Evolutionary conservation across 768 basidiomycete genomes (phyloP).

Genomic region (Kockovaella imperatae): DNA sequence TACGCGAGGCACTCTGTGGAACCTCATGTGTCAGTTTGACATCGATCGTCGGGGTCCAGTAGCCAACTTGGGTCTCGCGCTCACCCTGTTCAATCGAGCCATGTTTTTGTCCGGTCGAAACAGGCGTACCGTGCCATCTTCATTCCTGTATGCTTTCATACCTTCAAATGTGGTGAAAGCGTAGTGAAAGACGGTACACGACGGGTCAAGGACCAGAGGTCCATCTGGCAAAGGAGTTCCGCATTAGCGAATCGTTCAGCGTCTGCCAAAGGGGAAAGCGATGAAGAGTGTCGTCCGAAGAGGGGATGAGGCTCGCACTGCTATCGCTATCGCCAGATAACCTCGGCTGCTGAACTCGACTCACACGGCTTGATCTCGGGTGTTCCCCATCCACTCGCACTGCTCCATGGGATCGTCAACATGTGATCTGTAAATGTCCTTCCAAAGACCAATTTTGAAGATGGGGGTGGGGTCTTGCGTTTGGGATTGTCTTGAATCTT

Average conservation of each 20-base stretch:
- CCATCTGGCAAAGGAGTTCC: slow-evolving; percentile 51
- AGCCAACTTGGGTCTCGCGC: background rate
- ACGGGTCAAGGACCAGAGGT: slow-evolving; percentile 66
- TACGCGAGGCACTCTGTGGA: slow-evolving; percentile 60
- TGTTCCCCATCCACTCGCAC: slow-evolving; percentile 65
- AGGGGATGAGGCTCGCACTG: too few relatives aligned
- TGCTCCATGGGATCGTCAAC: slow-evolving; percentile 69
- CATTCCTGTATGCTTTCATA: slow-evolving; percentile 81
- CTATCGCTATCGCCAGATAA: background rate
- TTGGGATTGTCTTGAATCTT: slow-evolving; percentile 39
- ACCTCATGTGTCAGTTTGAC: slow-evolving; percentile 2
- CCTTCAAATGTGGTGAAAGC: slow-evolving; percentile 86
- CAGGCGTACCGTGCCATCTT: slow-evolving; percentile 63
- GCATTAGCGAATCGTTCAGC: too few relatives aligned
- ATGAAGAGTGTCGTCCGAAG: too few relatives aligned
- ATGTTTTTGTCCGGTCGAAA: slow-evolving; percentile 98
- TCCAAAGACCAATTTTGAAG: slow-evolving; percentile 69
- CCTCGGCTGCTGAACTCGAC: slow-evolving; percentile 30
- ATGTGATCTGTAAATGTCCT: slow-evolving; percentile 79
- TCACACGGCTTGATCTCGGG: slow-evolving; percentile 77
- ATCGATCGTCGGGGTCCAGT: background rate
- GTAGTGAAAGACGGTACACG: slow-evolving; percentile 81
- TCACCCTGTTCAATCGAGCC: slow-evolving; percentile 73
- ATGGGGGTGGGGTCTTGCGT: slow-evolving; percentile 59
- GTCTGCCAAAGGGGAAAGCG: too few relatives aligned